Percentiles rank a stretch among this genome's conserved stretches.
Conservation (phyloP, 805 yeast genomes). For the Starmerella davenportii region DNA sequence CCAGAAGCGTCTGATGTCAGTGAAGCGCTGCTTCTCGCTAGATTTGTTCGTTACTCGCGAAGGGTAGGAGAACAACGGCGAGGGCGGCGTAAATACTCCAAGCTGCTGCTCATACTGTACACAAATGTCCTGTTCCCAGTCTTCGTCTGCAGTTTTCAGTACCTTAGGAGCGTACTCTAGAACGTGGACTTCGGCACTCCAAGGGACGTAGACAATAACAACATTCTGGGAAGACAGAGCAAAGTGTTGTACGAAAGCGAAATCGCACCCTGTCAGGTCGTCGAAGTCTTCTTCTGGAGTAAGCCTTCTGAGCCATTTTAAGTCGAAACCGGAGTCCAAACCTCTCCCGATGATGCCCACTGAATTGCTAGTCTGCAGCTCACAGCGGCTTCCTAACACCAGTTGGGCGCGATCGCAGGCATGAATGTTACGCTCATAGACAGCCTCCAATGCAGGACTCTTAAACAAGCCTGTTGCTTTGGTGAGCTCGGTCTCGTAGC, state of each 20-base stretch:
- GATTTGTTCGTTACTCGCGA: slow-evolving; percentile 37
- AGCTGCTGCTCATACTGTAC: slow-evolving; percentile 9
- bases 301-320: slow-evolving; percentile 32
- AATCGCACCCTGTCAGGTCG: slow-evolving; percentile 18
- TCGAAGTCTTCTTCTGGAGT: slow-evolving; percentile 14
- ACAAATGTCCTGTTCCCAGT: slow-evolving; percentile 6
- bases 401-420: slow-evolving; percentile 59
- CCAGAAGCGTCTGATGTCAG: slow-evolving; percentile 37
- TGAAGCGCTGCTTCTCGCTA: slow-evolving; percentile 26
- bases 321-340: slow-evolving; percentile 64
- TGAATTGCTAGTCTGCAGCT: slow-evolving; percentile 40
- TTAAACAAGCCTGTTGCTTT: slow-evolving; percentile 47
- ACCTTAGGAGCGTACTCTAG: slow-evolving; percentile 3
- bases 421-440: slow-evolving; percentile 59
- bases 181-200: slow-evolving; percentile 6
- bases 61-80: slow-evolving; percentile 33
- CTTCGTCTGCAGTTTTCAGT: neutral
- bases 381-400: slow-evolving; percentile 56
- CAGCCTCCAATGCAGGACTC: slow-evolving; percentile 41
- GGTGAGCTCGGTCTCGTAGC: slow-evolving; percentile 36
- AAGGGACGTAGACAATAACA: slow-evolving; percentile 9
- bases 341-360: slow-evolving; percentile 81
- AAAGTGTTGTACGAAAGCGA: slow-evolving; percentile 14
- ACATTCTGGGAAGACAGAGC: slow-evolving; percentile 15
- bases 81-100: slow-evolving; percentile 5